Conservation (phyloP, 805 yeast genomes). For the Metschnikowia lachancei region DNA sequence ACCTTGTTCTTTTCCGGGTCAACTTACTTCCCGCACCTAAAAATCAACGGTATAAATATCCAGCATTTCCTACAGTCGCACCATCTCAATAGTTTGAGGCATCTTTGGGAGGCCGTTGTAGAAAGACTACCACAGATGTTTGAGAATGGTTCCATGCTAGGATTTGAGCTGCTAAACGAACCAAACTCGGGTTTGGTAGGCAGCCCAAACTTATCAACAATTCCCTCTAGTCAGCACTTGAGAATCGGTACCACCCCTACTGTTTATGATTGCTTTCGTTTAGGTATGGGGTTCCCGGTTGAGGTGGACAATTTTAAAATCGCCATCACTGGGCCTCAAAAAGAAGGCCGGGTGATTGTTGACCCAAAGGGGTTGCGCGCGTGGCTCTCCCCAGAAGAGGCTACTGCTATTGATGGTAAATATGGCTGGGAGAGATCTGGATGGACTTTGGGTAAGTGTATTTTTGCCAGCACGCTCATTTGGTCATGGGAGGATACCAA, state of each 20-base stretch:
- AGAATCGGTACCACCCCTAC: constrained; percentile 83
- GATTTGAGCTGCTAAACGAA: constrained; percentile 82
- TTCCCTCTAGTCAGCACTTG: constrained; percentile 64
- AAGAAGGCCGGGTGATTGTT: constrained; percentile 51
- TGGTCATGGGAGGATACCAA: constrained; percentile 53
- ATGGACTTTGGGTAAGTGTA: constrained; percentile 75
- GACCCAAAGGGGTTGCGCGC: constrained; percentile 67
- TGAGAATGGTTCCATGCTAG: constrained; percentile 54
- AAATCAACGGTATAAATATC: constrained; percentile 68
- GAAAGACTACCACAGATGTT: constrained; percentile 33
- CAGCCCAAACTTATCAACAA: constrained; percentile 46
- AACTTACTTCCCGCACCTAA: constrained; percentile 71
- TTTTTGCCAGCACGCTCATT: constrained; percentile 77
- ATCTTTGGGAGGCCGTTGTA: constrained; percentile 33
- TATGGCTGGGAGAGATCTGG: constrained; percentile 68
- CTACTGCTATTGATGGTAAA: constrained; percentile 46
- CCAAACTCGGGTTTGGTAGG: constrained; percentile 79
- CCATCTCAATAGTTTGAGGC: constrained; percentile 51
- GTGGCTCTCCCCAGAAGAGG: constrained; percentile 59
- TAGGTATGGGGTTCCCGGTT: constrained; percentile 76
- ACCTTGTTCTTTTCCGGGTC: constrained; percentile 81
- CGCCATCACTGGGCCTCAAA: constrained; percentile 73
- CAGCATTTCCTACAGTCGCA: constrained; percentile 73
- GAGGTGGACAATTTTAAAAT: constrained; percentile 69
- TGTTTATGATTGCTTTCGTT: constrained; percentile 63